Evolutionary conservation across 441 rosid species (phyloP).

Genomic region (Sinapis alba): DNA sequence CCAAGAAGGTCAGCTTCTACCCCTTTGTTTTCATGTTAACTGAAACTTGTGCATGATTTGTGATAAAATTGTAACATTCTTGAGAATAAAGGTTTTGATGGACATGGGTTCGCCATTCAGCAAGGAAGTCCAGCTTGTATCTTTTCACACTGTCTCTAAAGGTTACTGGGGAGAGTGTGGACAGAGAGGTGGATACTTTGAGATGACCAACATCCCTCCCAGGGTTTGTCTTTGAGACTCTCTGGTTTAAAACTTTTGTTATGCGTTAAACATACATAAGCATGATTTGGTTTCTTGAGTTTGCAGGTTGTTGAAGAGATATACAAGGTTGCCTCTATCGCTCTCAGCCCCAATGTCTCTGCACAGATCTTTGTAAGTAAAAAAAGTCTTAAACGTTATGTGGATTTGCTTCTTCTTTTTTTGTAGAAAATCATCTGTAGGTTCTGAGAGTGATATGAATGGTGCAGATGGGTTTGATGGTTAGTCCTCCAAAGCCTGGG

Average conservation of each 20-base stretch:
- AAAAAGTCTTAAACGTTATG: not conserved
- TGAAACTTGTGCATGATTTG: not conserved
- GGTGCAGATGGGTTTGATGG: constrained; percentile 95
- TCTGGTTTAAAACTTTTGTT: constrained; percentile 20
- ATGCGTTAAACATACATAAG: not conserved
- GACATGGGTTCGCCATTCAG: constrained; percentile 84
- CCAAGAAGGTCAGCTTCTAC: constrained; percentile 64
- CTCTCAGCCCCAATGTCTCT: constrained; percentile 93
- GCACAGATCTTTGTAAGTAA: constrained; percentile 94
- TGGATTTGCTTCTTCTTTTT: constrained; percentile 3
- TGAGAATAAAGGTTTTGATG: constrained; percentile 66
- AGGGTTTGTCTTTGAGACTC: constrained; percentile 50
- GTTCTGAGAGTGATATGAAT: constrained; percentile 19
- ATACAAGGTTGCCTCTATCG: constrained; percentile 81
- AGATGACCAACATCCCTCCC: constrained; percentile 95
- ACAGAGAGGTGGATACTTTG: constrained; percentile 99
- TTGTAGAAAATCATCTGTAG: constrained; percentile 4
- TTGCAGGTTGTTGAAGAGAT: constrained; percentile 91
- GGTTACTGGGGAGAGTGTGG: constrained; percentile 99
- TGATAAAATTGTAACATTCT: constrained; percentile 5
- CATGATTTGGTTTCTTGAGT: constrained; percentile 5
- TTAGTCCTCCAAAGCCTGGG: constrained; percentile 90
- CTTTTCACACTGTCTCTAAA: constrained; percentile 95
- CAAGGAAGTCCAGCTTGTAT: constrained; percentile 91
- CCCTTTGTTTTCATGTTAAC: not conserved